Percentiles rank a stretch among this genome's conserved stretches.
Evolutionary conservation across 1,284 basidiomycete species (phyloP).

Genomic region (Rugosomyces carneus): DNA sequence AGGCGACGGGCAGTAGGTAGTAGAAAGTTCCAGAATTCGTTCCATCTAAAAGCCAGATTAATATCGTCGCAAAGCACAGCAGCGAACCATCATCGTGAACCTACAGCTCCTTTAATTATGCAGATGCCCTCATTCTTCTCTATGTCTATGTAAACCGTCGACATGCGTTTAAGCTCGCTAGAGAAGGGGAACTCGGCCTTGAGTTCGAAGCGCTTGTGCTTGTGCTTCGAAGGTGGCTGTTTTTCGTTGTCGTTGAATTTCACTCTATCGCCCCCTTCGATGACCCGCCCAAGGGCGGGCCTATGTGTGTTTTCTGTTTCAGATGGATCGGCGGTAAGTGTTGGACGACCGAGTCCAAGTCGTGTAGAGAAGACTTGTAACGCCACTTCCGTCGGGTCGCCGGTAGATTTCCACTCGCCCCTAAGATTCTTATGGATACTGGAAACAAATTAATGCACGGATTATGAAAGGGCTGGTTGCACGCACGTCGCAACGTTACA

Average conservation of each 20-base stretch:
- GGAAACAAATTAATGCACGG: background rate
- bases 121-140: slow-evolving; percentile 23
- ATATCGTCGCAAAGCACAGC: background rate
- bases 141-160: slow-evolving; percentile 30
- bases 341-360: slow-evolving; percentile 25
- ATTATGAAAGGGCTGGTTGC: background rate
- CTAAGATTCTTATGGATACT: slow-evolving; percentile 30
- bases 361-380: slow-evolving; percentile 61
- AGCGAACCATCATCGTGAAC: slow-evolving; percentile 8
- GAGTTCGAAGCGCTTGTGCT: slow-evolving; percentile 24
- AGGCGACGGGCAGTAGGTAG: slow-evolving; percentile 23
- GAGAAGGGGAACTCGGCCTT: slow-evolving; percentile 51
- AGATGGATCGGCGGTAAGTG: slow-evolving; percentile 19
- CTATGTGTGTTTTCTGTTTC: slow-evolving; percentile 17
- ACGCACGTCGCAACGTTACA: slow-evolving; percentile 33
- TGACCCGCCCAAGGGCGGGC: slow-evolving; percentile 21
- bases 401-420: slow-evolving; percentile 59
- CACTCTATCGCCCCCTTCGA: slow-evolving; percentile 20
- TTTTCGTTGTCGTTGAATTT: slow-evolving; percentile 16
- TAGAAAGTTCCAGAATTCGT: slow-evolving; percentile 49
- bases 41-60: slow-evolving; percentile 28
- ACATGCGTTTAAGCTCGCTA: slow-evolving; percentile 59
- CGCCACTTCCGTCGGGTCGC: slow-evolving; percentile 65
- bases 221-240: background rate
- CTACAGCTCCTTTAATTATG: slow-evolving; percentile 56